Conservation (phyloP, 768 basidiomycete species). For the Phanerochaete carnosa region DNA sequence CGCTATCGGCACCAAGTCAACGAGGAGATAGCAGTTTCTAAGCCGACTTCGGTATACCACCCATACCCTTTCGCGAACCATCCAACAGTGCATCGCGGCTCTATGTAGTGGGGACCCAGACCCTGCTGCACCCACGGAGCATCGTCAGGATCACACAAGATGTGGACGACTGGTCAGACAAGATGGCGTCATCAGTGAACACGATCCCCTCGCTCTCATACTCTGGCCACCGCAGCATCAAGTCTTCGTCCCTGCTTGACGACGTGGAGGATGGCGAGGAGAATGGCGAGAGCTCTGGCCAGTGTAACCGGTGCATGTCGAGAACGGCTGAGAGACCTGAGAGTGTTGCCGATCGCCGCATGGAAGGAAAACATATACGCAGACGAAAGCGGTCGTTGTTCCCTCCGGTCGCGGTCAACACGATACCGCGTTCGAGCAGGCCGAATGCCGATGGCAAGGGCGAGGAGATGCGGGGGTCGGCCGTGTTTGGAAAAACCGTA, state of each 20-base stretch:
- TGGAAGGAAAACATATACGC: conserved; percentile 56
- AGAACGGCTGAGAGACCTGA: background rate
- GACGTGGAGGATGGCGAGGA: conserved; percentile 22
- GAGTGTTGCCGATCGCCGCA: conserved; percentile 10
- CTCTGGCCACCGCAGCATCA: conserved; percentile 24
- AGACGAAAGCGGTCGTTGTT: conserved; percentile 69
- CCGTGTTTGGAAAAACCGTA: conserved; percentile 45
- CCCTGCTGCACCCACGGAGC: conserved; percentile 48
- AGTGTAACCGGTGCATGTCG: background rate
- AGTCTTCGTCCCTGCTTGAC: conserved; percentile 17
- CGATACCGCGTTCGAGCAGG: conserved; percentile 68
- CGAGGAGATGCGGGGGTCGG: conserved; percentile 53
- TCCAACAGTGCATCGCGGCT: conserved; percentile 6
- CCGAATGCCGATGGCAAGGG: conserved; percentile 35
- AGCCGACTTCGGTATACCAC: conserved; percentile 14
- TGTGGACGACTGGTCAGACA: conserved; percentile 35
- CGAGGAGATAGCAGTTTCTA: conserved; percentile 20
- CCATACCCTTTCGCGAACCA: background rate
- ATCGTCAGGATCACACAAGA: conserved; percentile 67
- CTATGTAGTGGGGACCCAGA: conserved; percentile 28
- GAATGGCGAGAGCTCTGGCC: background rate
- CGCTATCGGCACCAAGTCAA: conserved; percentile 29
- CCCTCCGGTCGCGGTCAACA: conserved; percentile 72
- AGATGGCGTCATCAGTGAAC: background rate
- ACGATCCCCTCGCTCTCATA: conserved; percentile 23